A percentile compares a stretch with the other conserved stretches of the same genome.
phyloP scores from a whole-genome alignment of 148 eudicot genomes.

The Heliamphora exappendiculata region DNA sequence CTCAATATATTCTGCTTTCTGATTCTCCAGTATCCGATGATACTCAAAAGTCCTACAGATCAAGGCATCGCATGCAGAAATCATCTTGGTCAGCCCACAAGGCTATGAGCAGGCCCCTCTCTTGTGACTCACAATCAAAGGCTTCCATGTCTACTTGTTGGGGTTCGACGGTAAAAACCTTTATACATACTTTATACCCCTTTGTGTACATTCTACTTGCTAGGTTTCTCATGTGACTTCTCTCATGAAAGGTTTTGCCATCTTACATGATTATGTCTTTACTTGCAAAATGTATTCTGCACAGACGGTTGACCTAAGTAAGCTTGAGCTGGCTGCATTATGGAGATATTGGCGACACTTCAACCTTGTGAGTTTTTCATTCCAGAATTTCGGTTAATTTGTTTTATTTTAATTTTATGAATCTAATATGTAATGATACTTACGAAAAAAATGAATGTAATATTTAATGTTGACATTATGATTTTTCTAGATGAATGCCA shows the following conservation, averaged over 20 bases:
- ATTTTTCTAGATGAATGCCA: conserved; percentile 40
- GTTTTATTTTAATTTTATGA: no score
- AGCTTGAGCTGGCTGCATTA: conserved; percentile 58
- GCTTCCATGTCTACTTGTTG: conserved; percentile 28
- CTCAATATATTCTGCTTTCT: conserved; percentile 21
- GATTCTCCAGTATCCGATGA: conserved; percentile 54
- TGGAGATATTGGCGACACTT: conserved; percentile 71
- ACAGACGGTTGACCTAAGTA: conserved; percentile 64
- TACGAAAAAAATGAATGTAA: no score
- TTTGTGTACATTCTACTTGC: conserved; percentile 1
- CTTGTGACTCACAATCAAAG: conserved; percentile 53
- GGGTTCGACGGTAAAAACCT: conserved; percentile 37
- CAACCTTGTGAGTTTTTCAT: conserved; percentile 50
- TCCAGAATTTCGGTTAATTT: not conserved
- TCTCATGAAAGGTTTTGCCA: no score
- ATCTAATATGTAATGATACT: no score
- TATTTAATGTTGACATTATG: not conserved
- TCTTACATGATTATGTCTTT: not conserved
- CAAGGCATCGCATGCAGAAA: conserved; percentile 50
- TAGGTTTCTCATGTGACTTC: not conserved
- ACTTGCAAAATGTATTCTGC: not conserved
- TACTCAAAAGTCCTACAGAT: conserved; percentile 55
- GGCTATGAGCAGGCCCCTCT: conserved; percentile 43
- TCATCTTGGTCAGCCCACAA: conserved; percentile 41
- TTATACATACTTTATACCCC: conserved; percentile 5